Evolutionary conservation across 116 monocot species (phyloP).

Genomic region (Trichopus zeylanicus): DNA sequence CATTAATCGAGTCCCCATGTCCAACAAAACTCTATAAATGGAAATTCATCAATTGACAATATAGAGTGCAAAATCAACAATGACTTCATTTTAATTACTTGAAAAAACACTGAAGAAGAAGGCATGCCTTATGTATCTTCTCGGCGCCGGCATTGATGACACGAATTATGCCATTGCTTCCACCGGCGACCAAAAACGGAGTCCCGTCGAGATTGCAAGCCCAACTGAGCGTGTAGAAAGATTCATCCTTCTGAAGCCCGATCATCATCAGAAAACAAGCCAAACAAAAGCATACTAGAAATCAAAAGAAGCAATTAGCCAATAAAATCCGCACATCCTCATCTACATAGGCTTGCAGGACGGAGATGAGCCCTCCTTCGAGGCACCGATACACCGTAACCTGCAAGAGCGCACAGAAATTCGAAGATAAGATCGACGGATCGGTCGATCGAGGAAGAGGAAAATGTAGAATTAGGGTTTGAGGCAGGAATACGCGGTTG

Average conservation of each 20-base stretch:
- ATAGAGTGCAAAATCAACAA: too few species aligned
- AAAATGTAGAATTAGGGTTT: too few species aligned
- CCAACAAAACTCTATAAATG: slow-evolving; percentile 76
- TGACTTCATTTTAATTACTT: too few species aligned
- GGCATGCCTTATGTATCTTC: slow-evolving; percentile 70
- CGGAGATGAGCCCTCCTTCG: slow-evolving; percentile 66
- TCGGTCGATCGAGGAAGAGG: not conserved
- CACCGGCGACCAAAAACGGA: slow-evolving; percentile 85
- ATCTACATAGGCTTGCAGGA: slow-evolving; percentile 84
- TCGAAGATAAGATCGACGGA: not conserved
- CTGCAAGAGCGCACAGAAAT: slow-evolving; percentile 20
- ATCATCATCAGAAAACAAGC: slow-evolving; percentile 8
- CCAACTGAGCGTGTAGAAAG: slow-evolving; percentile 95
- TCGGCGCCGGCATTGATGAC: slow-evolving; percentile 80
- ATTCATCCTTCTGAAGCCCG: slow-evolving; percentile 94
- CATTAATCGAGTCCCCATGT: slow-evolving; percentile 94
- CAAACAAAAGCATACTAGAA: slow-evolving; percentile 3
- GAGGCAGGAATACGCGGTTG: slow-evolving; percentile 41
- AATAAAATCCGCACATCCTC: slow-evolving; percentile 59
- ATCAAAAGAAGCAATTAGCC: not conserved
- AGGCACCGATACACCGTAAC: slow-evolving; percentile 84
- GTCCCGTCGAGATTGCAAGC: slow-evolving; percentile 73
- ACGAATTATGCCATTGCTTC: slow-evolving; percentile 92
- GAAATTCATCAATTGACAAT: not conserved
- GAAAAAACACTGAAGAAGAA: not conserved